Percentiles rank a stretch among this genome's conserved stretches.
phyloP scores from a whole-genome alignment of 2,329 filamentous ascomycete genomes.

The Paramyrothecium roridum region DNA sequence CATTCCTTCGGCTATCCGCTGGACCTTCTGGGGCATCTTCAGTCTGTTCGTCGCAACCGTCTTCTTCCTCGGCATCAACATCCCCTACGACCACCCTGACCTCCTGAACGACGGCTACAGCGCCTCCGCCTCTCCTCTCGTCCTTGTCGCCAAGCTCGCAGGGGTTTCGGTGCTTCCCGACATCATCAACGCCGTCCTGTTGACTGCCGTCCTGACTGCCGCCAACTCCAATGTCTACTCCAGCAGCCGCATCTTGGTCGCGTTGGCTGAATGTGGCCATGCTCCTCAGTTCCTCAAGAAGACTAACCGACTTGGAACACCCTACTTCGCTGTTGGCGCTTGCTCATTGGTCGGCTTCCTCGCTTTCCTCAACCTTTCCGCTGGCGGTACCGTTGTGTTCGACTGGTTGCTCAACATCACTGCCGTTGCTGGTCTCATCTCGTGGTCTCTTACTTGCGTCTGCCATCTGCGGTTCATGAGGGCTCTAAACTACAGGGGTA shows the following conservation, averaged over 20 bases:
- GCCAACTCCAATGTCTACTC: slow-evolving; percentile 77
- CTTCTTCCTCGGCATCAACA: slow-evolving; percentile 70
- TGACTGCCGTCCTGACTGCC: slow-evolving; percentile 75
- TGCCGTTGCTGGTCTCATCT: slow-evolving; percentile 66
- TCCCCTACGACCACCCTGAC: slow-evolving; percentile 57
- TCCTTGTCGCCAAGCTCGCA: slow-evolving; percentile 57
- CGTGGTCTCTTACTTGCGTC: slow-evolving; percentile 63
- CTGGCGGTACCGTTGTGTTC: slow-evolving; percentile 59
- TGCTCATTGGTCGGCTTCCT: slow-evolving; percentile 58
- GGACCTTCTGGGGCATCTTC: slow-evolving; percentile 74
- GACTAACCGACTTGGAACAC: slow-evolving; percentile 61
- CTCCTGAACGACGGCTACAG: slow-evolving; percentile 51
- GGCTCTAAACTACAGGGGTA: slow-evolving; percentile 52
- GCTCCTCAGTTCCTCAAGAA: slow-evolving; percentile 57
- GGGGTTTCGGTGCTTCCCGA: slow-evolving; percentile 61
- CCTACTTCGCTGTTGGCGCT: slow-evolving; percentile 55
- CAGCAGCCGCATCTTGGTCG: slow-evolving; percentile 65
- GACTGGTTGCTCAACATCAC: slow-evolving; percentile 72
- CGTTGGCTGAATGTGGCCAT: slow-evolving; percentile 61
- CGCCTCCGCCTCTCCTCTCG: slow-evolving; percentile 64
- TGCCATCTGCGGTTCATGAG: slow-evolving; percentile 66
- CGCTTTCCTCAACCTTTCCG: slow-evolving; percentile 64
- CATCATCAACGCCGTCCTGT: slow-evolving; percentile 75
- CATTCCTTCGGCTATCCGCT: slow-evolving; percentile 69
- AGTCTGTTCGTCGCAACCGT: slow-evolving; percentile 62